Percentiles rank a stretch among this genome's conserved stretches.
phyloP scores from a whole-genome alignment of 768 basidiomycete genomes.

The Sporobolomyces phaffii region DNA sequence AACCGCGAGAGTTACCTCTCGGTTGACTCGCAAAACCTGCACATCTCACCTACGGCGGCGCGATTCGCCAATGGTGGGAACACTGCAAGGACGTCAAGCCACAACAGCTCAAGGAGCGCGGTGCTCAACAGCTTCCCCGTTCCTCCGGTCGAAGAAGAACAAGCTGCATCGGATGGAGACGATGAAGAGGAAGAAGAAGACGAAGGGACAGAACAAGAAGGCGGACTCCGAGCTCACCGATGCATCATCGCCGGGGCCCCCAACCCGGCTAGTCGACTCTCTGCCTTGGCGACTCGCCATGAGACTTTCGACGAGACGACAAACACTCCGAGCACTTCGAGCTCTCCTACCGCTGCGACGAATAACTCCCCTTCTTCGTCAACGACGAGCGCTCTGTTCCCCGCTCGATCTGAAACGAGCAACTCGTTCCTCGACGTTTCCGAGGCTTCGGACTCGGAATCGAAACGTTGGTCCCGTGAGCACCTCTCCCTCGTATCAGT shows the following conservation, averaged over 20 bases:
- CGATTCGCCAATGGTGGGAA: neutral
- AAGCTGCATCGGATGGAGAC: slow-evolving; percentile 6
- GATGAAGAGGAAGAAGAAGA: slow-evolving; percentile 6
- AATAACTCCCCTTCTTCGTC: neutral
- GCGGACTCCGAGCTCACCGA: no score
- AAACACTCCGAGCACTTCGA: neutral
- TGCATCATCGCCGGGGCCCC: no score
- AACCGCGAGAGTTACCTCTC: slow-evolving; percentile 13
- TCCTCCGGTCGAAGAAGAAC: slow-evolving; percentile 13
- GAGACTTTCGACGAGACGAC: neutral
- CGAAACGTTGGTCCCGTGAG: slow-evolving; percentile 9
- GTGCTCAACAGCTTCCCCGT: slow-evolving; percentile 7
- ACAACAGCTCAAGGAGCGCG: neutral
- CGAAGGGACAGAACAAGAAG: neutral
- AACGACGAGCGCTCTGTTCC: neutral
- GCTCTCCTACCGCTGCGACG: neutral
- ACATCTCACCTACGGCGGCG: neutral
- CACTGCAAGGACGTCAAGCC: neutral
- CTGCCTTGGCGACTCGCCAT: neutral
- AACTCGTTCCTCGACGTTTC: slow-evolving; percentile 15
- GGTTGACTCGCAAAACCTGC: neutral
- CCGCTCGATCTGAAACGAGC: neutral
- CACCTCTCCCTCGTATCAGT: neutral
- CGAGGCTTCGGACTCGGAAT: slow-evolving; percentile 1
- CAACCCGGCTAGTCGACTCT: neutral